Evolutionary conservation across 106 monocot species (phyloP).

Genomic region (Platanthera guangdongensis): DNA sequence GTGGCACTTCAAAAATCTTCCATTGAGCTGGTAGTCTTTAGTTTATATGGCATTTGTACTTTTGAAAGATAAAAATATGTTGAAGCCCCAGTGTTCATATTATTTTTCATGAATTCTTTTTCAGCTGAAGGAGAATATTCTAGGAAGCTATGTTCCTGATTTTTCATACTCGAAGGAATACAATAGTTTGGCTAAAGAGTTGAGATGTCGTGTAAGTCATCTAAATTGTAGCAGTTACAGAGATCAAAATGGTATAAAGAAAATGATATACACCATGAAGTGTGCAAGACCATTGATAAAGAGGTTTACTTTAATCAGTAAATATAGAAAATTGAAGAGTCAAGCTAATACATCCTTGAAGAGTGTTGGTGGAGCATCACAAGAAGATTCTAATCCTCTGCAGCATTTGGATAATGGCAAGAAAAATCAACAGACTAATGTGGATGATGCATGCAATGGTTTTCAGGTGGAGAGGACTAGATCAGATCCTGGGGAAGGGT

Average conservation of each 20-base stretch:
- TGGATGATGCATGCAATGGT: background rate
- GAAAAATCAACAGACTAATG: slow-evolving; percentile 1
- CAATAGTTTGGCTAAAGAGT: background rate
- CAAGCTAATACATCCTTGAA: background rate
- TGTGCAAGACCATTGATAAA: background rate
- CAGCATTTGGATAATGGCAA: slow-evolving; percentile 1
- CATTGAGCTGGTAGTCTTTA: slow-evolving; percentile 40
- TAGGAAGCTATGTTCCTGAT: slow-evolving; percentile 8
- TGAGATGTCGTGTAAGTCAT: background rate
- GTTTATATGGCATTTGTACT: background rate
- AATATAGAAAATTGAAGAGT: background rate
- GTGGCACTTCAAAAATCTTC: slow-evolving; percentile 36
- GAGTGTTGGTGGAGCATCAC: background rate
- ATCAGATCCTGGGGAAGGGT: background rate
- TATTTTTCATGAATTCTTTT: slow-evolving; percentile 5
- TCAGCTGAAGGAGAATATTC: slow-evolving; percentile 36
- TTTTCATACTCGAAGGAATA: slow-evolving; percentile 8
- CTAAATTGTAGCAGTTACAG: slow-evolving; percentile 4
- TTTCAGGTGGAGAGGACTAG: background rate
- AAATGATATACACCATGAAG: background rate
- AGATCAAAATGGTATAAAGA: slow-evolving; percentile 10
- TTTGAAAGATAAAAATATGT: slow-evolving; percentile 1
- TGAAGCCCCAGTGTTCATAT: slow-evolving; percentile 1
- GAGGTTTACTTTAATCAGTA: background rate
- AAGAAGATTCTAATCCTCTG: background rate